phyloP scores from a whole-genome alignment of 331 rosid species.

The Stylosanthes scabra region DNA sequence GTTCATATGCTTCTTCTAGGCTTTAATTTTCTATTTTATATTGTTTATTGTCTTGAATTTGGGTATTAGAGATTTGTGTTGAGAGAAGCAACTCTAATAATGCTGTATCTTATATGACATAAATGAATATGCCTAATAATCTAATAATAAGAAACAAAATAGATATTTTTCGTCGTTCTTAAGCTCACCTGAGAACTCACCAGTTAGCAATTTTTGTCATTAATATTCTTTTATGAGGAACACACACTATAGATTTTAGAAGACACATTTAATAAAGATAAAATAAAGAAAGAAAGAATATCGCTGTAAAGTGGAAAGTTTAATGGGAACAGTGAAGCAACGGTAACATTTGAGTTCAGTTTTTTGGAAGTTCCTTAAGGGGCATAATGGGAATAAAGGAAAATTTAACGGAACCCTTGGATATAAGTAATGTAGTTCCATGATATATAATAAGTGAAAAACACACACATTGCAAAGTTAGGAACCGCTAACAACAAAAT shows the following conservation, averaged over 20 bases:
- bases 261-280: slow-evolving; percentile 2
- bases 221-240: not conserved
- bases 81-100: no score
- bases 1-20: no score
- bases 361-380: slow-evolving; percentile 73
- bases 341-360: slow-evolving; percentile 77
- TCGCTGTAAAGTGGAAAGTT: slow-evolving; percentile 47
- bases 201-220: slow-evolving; percentile 3
- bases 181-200: not conserved
- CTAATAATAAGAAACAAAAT: no score
- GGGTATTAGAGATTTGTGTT: no score
- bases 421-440: not conserved
- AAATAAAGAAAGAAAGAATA: slow-evolving; percentile 10
- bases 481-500: slow-evolving; percentile 30
- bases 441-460: not conserved
- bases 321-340: slow-evolving; percentile 58
- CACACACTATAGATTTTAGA: not conserved
- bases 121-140: no score
- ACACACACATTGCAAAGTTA: slow-evolving; percentile 35
- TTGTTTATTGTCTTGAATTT: no score
- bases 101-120: no score
- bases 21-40: no score
- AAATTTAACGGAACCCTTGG: slow-evolving; percentile 66
- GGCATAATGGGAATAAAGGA: slow-evolving; percentile 57
- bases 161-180: no score